Conservation (phyloP, 805 yeast genomes). For the Ogataea neopini region DNA sequence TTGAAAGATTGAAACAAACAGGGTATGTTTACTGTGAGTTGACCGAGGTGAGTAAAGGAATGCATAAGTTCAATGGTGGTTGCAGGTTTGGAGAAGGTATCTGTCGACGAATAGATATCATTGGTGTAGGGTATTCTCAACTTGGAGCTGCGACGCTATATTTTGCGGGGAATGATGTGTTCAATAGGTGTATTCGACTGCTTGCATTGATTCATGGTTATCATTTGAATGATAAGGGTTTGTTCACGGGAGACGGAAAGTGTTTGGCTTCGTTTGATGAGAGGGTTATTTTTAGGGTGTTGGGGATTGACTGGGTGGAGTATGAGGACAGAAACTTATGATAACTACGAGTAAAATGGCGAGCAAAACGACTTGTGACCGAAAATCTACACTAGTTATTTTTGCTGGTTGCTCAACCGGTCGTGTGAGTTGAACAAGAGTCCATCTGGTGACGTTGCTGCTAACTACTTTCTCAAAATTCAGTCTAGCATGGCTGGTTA, state of each 20-base stretch:
- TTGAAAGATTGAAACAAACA: conserved; percentile 11
- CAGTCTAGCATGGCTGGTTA: background rate
- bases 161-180: conserved; percentile 55
- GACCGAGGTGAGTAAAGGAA: conserved; percentile 17
- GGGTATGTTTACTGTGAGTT: conserved; percentile 28
- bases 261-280: conserved; percentile 48
- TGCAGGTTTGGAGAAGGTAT: conserved; percentile 10
- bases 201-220: conserved; percentile 42
- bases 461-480: too few species aligned
- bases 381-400: too few species aligned
- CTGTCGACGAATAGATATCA: conserved; percentile 57
- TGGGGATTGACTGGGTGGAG: conserved; percentile 39
- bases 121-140: conserved; percentile 46
- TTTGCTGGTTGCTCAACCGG: too few species aligned
- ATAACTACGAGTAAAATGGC: background rate
- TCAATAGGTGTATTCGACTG: conserved; percentile 48
- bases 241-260: conserved; percentile 33
- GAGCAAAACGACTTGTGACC: background rate
- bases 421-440: too few species aligned
- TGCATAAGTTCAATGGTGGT: conserved; percentile 40
- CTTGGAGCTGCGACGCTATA: conserved; percentile 51
- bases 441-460: too few species aligned
- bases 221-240: conserved; percentile 45
- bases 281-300: conserved; percentile 42
- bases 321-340: conserved; percentile 25